These are phyloP conservation scores for Monilinia laxa DNA, from an alignment of 2,329 filamentous ascomycete species.

Conservation along the genomic window DNA sequence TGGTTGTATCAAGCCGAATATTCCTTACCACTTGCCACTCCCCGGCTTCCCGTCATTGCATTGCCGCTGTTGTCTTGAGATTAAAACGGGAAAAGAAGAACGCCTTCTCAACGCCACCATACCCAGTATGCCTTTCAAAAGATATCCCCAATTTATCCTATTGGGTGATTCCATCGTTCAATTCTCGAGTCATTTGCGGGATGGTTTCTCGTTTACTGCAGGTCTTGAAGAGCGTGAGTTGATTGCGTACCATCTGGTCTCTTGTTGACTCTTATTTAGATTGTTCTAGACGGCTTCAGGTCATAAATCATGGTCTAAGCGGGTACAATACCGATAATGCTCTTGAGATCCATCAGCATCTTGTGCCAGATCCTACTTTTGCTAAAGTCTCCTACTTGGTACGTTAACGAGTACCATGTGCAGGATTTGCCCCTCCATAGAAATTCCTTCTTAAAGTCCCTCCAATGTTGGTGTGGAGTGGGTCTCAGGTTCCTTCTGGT, in stretches of 20 bases:
- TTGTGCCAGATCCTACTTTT: conserved; percentile 66
- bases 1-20: neutral
- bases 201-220: conserved; percentile 73
- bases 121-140: conserved; percentile 13
- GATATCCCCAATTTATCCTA: conserved; percentile 63
- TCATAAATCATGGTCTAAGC: conserved; percentile 80
- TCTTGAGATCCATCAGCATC: conserved; percentile 63
- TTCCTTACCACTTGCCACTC: neutral
- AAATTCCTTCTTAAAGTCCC: neutral
- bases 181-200: conserved; percentile 56
- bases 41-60: neutral
- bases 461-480: neutral
- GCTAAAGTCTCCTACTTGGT: conserved; percentile 63
- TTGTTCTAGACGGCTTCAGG: conserved; percentile 75
- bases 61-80: neutral
- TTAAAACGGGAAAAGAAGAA: neutral
- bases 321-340: conserved; percentile 83
- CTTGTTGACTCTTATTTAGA: conserved; percentile 47
- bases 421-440: neutral
- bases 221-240: conserved; percentile 49
- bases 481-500: neutral
- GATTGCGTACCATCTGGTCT: conserved; percentile 24
- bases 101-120: neutral
- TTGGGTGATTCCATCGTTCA: conserved; percentile 91
- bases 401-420: conserved; percentile 33